These are phyloP conservation scores for Rhynchosporium graminicola DNA, from an alignment of 2,329 filamentous ascomycete species.

Conservation along the genomic window DNA sequence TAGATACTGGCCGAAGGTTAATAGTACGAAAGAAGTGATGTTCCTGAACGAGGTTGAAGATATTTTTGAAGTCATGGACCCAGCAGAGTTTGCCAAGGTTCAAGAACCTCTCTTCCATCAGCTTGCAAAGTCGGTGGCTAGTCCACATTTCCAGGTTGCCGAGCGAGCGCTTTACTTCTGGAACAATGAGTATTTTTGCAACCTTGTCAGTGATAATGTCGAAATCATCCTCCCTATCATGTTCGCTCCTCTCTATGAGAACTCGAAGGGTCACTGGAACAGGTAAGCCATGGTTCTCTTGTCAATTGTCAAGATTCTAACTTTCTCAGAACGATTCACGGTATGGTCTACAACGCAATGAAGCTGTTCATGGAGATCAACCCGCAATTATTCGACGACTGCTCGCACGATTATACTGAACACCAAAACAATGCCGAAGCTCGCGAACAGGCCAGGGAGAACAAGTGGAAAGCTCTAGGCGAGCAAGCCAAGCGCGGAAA, in stretches of 20 bases:
- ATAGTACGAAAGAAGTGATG: constrained; percentile 99
- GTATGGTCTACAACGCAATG: constrained; percentile 99
- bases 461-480: constrained; percentile 84
- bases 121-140: constrained; percentile 95
- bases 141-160: constrained; percentile 97
- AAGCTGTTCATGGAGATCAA: constrained; percentile 99
- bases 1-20: constrained; percentile 98
- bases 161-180: constrained; percentile 98
- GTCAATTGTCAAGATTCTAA: constrained; percentile 40
- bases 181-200: constrained; percentile 99
- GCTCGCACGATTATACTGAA: constrained; percentile 96
- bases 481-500: constrained; percentile 76
- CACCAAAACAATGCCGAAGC: constrained; percentile 90
- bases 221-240: constrained; percentile 98
- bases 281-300: constrained; percentile 58
- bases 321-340: constrained; percentile 81
- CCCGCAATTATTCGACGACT: constrained; percentile 96
- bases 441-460: constrained; percentile 77
- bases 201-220: constrained; percentile 97
- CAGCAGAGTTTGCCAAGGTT: constrained; percentile 96
- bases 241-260: constrained; percentile 98
- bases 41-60: constrained; percentile 99
- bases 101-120: constrained; percentile 98
- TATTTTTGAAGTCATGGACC: constrained; percentile 99
- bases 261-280: constrained; percentile 99